These are phyloP conservation scores for Zanthoxylum bungeanum DNA, from an alignment of 345 rosid genomes.

Conservation along the genomic window DNA sequence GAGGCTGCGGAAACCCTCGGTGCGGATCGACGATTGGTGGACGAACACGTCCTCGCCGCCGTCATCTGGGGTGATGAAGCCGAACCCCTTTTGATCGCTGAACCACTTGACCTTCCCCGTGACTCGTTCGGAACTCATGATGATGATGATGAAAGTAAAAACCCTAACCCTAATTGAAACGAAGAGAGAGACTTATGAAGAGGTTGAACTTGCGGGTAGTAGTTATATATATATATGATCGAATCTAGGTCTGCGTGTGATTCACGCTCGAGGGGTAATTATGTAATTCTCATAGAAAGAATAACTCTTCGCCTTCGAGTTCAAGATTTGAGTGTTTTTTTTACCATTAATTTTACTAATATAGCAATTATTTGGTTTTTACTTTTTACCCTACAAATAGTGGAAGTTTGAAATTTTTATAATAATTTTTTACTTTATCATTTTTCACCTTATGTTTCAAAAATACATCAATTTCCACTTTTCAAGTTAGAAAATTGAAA, in stretches of 20 bases:
- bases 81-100: slow-evolving; percentile 73
- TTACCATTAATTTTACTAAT: too few species aligned
- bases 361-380: too few species aligned
- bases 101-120: slow-evolving; percentile 77
- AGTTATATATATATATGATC: not conserved
- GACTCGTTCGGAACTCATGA: slow-evolving; percentile 40
- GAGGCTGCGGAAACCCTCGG: slow-evolving; percentile 79
- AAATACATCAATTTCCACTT: too few species aligned
- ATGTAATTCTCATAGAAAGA: not conserved
- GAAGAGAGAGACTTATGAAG: not conserved
- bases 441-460: too few species aligned
- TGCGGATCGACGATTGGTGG: slow-evolving; percentile 74
- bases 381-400: too few species aligned
- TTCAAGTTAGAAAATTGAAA: too few species aligned
- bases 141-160: not conserved
- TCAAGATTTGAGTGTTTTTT: too few species aligned
- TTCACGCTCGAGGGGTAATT: slow-evolving; percentile 29
- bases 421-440: too few species aligned
- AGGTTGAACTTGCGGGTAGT: not conserved
- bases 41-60: slow-evolving; percentile 87
- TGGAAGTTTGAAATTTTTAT: too few species aligned
- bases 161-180: slow-evolving; percentile 8
- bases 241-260: slow-evolving; percentile 6
- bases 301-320: too few species aligned
- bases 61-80: slow-evolving; percentile 88